phyloP scores from a whole-genome alignment of 2,329 filamentous ascomycete species.

The Cladobotryum mycophilum region DNA sequence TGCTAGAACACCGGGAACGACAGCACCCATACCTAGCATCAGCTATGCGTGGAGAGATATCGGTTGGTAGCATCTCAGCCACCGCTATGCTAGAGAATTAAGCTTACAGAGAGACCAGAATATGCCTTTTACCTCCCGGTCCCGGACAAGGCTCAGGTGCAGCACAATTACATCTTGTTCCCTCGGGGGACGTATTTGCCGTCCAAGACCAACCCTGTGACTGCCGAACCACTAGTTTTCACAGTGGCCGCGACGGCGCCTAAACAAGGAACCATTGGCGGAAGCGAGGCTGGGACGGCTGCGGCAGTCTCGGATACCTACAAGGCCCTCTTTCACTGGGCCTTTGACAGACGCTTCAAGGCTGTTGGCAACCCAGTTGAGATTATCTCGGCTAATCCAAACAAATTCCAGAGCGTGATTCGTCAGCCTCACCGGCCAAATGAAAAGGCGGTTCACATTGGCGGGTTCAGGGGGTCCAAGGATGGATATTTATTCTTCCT shows the following conservation, averaged over 20 bases:
- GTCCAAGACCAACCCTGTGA: conserved; percentile 36
- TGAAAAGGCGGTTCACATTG: conserved; percentile 60
- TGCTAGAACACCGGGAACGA: conserved; percentile 46
- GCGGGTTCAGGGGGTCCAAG: conserved; percentile 61
- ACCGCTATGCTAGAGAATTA: not conserved
- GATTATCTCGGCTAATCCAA: conserved; percentile 47
- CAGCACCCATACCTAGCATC: conserved; percentile 45
- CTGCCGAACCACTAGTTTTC: conserved; percentile 56
- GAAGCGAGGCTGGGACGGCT: conserved; percentile 43
- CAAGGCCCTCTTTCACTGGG: conserved; percentile 55
- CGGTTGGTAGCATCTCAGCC: conserved; percentile 36
- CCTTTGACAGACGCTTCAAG: conserved; percentile 46
- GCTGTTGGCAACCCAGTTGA: conserved; percentile 40
- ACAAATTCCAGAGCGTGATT: conserved; percentile 51
- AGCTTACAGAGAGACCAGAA: conserved; percentile 34
- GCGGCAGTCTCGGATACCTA: conserved; percentile 53
- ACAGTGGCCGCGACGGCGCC: conserved; percentile 54
- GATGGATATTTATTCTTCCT: conserved; percentile 64
- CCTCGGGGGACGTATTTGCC: conserved; percentile 49
- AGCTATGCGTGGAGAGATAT: conserved; percentile 57
- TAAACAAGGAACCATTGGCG: conserved; percentile 52
- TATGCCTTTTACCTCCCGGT: conserved; percentile 59
- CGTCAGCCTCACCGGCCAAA: conserved; percentile 52
- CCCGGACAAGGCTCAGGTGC: conserved; percentile 58
- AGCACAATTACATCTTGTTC: conserved; percentile 61